Conservation (phyloP, 192 early-diverging fungal species). For the Lobosporangium transversale region DNA sequence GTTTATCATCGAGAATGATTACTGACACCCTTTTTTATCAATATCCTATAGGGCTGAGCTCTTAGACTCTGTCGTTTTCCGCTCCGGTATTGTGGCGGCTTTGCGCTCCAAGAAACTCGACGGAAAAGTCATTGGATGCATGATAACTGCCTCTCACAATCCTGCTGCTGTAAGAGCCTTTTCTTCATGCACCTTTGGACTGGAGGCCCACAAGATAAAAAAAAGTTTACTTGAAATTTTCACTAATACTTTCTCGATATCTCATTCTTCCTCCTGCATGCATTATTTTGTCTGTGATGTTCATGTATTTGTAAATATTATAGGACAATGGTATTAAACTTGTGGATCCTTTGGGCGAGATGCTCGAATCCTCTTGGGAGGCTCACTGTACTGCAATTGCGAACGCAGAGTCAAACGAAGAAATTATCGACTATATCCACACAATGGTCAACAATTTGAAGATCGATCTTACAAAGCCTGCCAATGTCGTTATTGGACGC, state of each 20-base stretch:
- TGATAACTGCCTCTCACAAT: conserved; percentile 99
- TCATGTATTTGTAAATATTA: not conserved
- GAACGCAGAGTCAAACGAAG: conserved; percentile 79
- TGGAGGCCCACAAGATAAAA: too few species aligned
- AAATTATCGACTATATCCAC: conserved; percentile 68
- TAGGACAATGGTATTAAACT: conserved; percentile 99
- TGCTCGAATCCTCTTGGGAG: conserved; percentile 98
- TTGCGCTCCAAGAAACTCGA: conserved; percentile 90
- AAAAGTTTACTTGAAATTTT: too few species aligned
- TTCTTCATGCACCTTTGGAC: too few species aligned
- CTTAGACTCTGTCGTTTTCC: conserved; percentile 93
- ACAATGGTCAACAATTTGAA: conserved; percentile 69
- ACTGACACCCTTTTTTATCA: too few species aligned
- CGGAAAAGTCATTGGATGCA: conserved; percentile 90
- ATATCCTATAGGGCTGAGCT: conserved; percentile 78
- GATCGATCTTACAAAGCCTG: conserved; percentile 75
- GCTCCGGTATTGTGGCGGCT: conserved; percentile 89
- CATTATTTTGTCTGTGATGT: not conserved
- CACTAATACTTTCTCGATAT: too few species aligned
- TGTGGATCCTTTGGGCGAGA: conserved; percentile 98
- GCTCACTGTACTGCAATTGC: conserved; percentile 87
- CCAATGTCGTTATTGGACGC: conserved; percentile 84
- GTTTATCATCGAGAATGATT: not conserved
- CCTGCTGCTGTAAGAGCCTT: conserved; percentile 72
- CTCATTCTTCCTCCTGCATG: not conserved